Conservation (phyloP, 2,329 filamentous ascomycete genomes). For the Neofusicoccum ribis region DNA sequence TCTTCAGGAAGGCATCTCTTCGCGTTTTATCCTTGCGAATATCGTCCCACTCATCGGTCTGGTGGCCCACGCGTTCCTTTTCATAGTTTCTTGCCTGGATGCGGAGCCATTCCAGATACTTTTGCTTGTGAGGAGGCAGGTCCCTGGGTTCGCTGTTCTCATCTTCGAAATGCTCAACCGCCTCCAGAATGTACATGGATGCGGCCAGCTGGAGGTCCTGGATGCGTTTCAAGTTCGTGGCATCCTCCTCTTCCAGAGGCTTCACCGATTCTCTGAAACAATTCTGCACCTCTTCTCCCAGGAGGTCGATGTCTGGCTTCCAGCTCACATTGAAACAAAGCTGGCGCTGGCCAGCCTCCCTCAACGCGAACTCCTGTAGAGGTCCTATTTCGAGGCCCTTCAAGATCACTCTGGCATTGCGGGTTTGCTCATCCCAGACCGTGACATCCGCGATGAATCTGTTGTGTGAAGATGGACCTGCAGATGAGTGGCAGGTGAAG, state of each 20-base stretch:
- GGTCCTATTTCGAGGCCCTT: conserved; percentile 11
- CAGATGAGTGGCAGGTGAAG: not conserved
- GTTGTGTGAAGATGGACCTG: not conserved
- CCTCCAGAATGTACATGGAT: conserved; percentile 3
- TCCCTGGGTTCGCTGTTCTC: not conserved
- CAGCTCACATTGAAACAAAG: conserved; percentile 16
- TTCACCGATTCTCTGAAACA: not conserved
- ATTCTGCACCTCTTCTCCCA: conserved; percentile 10
- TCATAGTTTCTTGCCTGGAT: conserved; percentile 4
- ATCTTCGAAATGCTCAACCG: not conserved
- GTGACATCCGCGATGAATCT: not conserved
- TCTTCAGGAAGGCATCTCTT: conserved; percentile 8
- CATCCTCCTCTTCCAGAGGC: not conserved
- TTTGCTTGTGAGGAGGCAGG: conserved; percentile 6
- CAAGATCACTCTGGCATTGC: conserved; percentile 2
- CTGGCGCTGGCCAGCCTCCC: conserved; percentile 7
- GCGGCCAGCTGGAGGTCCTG: conserved; percentile 13
- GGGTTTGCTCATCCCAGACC: conserved; percentile 12
- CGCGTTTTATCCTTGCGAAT: not conserved
- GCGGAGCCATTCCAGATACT: conserved; percentile 16
- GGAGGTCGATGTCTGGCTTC: conserved; percentile 19
- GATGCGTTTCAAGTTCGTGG: not conserved
- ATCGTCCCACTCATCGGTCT: conserved; percentile 5
- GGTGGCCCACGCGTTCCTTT: conserved; percentile 1
- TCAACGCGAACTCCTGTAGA: conserved; percentile 1